Conservation (phyloP, 2,329 filamentous ascomycete species). For the Botrytis deweyae region DNA sequence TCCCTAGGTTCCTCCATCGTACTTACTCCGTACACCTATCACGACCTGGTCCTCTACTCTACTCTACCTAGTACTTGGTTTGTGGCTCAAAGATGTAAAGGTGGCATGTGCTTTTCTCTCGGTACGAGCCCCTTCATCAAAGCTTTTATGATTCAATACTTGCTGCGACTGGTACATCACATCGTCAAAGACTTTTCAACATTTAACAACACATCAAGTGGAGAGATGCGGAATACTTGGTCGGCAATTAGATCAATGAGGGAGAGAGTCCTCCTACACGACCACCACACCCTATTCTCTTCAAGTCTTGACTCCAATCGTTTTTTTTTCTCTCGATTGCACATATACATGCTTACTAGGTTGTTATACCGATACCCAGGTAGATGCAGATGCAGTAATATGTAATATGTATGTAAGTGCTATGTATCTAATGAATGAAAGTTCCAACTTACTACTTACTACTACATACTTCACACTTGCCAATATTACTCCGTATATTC, state of each 20-base stretch:
- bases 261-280: background rate
- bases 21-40: background rate
- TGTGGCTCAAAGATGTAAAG: background rate
- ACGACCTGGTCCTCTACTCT: no score
- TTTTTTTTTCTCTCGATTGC: background rate
- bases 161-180: background rate
- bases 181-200: background rate
- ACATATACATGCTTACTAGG: background rate
- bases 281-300: background rate
- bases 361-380: background rate
- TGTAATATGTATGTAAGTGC: background rate
- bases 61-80: background rate
- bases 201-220: constrained; percentile 16
- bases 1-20: no score
- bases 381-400: background rate
- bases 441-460: background rate
- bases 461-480: background rate
- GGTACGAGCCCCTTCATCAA: constrained; percentile 9
- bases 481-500: background rate
- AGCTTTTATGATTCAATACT: constrained; percentile 2
- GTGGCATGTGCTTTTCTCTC: background rate
- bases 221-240: background rate
- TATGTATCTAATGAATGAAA: background rate
- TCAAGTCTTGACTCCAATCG: background rate
- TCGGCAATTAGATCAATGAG: constrained; percentile 1